Base-by-base conservation (phyloP, 2,329 filamentous ascomycete species). In the Clonostachys solani region DNA sequence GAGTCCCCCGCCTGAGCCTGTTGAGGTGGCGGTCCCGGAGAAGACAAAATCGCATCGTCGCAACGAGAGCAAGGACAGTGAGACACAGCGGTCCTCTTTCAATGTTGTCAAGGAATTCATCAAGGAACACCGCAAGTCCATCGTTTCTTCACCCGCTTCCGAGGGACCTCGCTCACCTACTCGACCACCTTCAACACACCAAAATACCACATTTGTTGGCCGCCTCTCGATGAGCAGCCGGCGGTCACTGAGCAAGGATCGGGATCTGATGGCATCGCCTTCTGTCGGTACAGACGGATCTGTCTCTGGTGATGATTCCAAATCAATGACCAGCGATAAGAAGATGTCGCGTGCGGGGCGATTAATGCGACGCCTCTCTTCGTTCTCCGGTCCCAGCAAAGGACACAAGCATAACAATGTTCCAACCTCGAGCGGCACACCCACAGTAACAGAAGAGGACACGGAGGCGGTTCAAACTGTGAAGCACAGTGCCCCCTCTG, bases 91-190 rank as follows among this genome's bases (percentile, higher is more conserved):
- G 44, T 82, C 82, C 6, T 85, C 81, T 2, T 65, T 85, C 44
- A 80, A 74, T 35, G 69, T 83, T 29, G 76, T 84, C 35, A 78
- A 73, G 56, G 79, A 75, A 51, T 81, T 84, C 48, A 81, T 84
- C 61, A 83, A 79, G 58, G 80, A 84, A 45, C 69, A 74, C 10
- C 72, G 78, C 47, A 71, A 71, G 47, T 80, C 78, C 1, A 64
- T 78, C 16, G 73, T 74, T 47, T 70, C 74, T 40, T 48, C 58
- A 47, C 47, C 54, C 8, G 54, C 65, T 9, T 69, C 67, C 47
- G 75, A 70, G 18, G 35, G 44, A 12, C 17, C 19, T 16, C 43
- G 43, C 13, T 50, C 49, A 15, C 71, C 76, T 1, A 72, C 64
- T n/a, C 71, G 72, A 40, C 74, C 70, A 6, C 71, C 71, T 56